Conservation (phyloP, 163 green algal species). For the Chlamydomonas reinhardtii region DNA sequence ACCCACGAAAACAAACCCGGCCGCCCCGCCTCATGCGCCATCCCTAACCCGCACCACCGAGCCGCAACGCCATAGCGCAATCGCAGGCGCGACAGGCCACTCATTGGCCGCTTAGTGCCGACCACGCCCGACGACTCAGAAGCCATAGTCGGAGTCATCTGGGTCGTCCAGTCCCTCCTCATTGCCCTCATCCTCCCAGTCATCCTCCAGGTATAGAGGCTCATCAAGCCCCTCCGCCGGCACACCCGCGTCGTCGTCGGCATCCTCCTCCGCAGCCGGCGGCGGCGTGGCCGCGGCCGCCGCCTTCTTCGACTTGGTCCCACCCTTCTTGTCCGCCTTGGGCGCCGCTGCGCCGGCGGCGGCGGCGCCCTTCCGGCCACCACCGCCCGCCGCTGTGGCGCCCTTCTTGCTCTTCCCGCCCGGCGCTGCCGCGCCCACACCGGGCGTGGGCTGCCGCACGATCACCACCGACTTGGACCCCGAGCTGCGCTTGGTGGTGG, state of each 20-base stretch:
- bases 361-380: neutral
- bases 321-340: neutral
- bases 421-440: neutral
- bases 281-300: neutral
- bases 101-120: too few species aligned
- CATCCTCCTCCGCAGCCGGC: slow-evolving; percentile 15
- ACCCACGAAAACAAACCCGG: too few species aligned
- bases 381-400: neutral
- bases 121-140: neutral
- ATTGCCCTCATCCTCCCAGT: neutral
- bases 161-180: slow-evolving; percentile 38
- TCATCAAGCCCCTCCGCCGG: neutral
- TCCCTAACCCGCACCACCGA: too few species aligned
- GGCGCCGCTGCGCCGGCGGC: too few species aligned
- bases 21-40: too few species aligned
- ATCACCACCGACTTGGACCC: neutral
- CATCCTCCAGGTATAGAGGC: slow-evolving; percentile 25
- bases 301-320: slow-evolving; percentile 5
- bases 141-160: slow-evolving; percentile 38
- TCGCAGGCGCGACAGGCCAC: too few species aligned
- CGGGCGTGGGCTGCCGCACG: neutral
- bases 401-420: slow-evolving; percentile 1
- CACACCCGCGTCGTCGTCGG: slow-evolving; percentile 2
- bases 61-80: too few species aligned
- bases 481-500: neutral